These are phyloP conservation scores for Dispira parvispora DNA, from an alignment of 192 early-diverging fungal genomes.

Conservation along the genomic window DNA sequence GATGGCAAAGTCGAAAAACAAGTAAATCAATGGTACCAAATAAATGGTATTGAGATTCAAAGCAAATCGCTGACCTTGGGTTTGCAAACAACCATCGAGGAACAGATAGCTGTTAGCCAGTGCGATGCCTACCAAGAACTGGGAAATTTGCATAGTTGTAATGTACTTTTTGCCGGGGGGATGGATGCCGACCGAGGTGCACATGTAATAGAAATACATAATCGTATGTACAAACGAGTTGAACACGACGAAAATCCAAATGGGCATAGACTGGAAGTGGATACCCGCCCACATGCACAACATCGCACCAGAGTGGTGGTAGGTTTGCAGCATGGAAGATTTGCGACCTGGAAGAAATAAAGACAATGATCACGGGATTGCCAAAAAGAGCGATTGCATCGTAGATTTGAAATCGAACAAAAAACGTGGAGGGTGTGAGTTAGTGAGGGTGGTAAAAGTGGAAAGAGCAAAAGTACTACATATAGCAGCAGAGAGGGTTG, in stretches of 20 bases:
- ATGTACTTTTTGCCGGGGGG: constrained; percentile 68
- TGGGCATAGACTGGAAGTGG: constrained; percentile 47
- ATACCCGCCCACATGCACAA: constrained; percentile 61
- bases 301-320: constrained; percentile 77
- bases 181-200: constrained; percentile 51
- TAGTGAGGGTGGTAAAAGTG: neutral
- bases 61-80: constrained; percentile 33
- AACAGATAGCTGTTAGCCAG: constrained; percentile 50
- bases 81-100: constrained; percentile 35
- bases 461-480: neutral
- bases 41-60: constrained; percentile 47
- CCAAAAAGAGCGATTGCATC: neutral
- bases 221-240: constrained; percentile 80
- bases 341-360: constrained; percentile 18
- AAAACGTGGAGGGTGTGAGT: neutral
- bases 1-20: constrained; percentile 67
- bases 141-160: constrained; percentile 65
- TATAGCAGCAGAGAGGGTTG: neutral
- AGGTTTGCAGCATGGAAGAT: constrained; percentile 64
- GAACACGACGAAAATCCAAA: constrained; percentile 68
- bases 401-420: neutral
- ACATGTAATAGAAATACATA: constrained; percentile 75
- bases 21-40: constrained; percentile 51
- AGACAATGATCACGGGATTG: too few species aligned
- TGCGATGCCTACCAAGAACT: constrained; percentile 60